A percentile compares a stretch with the other conserved stretches of the same genome.
phyloP scores from a whole-genome alignment of 139 green algal genomes.

The Tetraselmis chui region DNA sequence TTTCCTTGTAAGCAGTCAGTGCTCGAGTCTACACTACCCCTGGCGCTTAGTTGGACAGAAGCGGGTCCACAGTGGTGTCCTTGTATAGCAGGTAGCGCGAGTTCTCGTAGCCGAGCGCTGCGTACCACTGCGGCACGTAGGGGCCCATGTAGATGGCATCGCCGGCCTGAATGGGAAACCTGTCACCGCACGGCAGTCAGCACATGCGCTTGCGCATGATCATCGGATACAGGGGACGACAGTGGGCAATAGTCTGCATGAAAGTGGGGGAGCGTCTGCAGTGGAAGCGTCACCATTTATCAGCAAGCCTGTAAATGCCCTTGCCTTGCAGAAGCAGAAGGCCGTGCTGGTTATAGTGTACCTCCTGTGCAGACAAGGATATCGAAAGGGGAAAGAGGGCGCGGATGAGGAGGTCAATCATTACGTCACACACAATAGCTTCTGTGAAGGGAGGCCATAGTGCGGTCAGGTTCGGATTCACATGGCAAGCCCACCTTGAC shows the following conservation, averaged over 20 bases:
- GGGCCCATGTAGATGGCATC: constrained; percentile 85
- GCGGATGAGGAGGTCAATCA: no score
- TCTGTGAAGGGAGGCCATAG: no score
- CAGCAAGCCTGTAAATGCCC: constrained; percentile 87
- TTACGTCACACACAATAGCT: no score
- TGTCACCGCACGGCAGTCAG: constrained; percentile 5
- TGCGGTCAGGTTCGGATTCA: no score
- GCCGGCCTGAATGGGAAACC: constrained; percentile 69
- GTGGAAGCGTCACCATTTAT: constrained; percentile 83
- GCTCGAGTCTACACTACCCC: no score
- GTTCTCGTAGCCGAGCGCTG: constrained; percentile 58
- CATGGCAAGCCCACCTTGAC: constrained; percentile 63
- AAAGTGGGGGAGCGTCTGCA: no score
- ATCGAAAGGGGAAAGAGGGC: no score
- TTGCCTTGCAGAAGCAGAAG: constrained; percentile 84
- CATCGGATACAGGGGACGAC: no score
- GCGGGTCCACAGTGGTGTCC: constrained; percentile 68
- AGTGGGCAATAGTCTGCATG: no score
- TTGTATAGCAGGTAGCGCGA: constrained; percentile 85
- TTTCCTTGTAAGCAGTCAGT: no score
- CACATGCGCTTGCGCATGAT: no score
- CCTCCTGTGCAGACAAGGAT: constrained; percentile 65
- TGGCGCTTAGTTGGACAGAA: no score
- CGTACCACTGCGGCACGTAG: constrained; percentile 87
- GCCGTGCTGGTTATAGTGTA: constrained; percentile 97